Evolutionary conservation across 2,329 filamentous ascomycete species (phyloP), one percentile per base, ranked within the genome.

Genomic region (Stagonosporopsis rhizophila): DNA sequence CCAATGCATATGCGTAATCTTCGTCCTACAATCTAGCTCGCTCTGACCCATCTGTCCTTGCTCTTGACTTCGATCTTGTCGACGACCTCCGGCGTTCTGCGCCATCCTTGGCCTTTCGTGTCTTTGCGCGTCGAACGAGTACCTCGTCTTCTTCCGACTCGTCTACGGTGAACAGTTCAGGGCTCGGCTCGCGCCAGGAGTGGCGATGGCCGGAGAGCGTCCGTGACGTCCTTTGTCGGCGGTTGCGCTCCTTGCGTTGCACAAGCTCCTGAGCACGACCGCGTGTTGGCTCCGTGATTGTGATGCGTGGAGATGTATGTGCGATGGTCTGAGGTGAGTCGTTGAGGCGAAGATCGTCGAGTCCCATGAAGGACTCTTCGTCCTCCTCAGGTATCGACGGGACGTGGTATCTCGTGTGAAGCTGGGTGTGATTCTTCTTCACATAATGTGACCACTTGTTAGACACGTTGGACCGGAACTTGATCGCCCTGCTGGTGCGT

Each of bases 401-500:
- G 8, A 60, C 62, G 50, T 75, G 75, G 59, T 75, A 75, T 8
- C 62, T 68, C 25, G 52, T 60, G 57, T 77, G 72, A 3, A 76
- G 64, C 20, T 68, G 60, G 6, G 55, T 53, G 40, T 76, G 74
- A 52, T 71, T 74, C 15, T 71, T 62, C 53, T 72, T 72, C 60
- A 78, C 69, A 47, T 78, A 78, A 30, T 71, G 73, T 23, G 75
- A 70, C 77, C 77, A 79, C 47, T 75, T 77, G 58, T 74, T 64
- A 19, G 73, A 73, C 15, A 78, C 67, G 37, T 70, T 73, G 53
- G 69, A 71, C 58, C 69, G 73, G 70, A 79, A 76, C 52, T 75
- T 77, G 22, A 70, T 67, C 11, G 72, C 59, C 58, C 74, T 77
- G 46, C 62, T 69, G 1, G 67, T 63, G 39, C 63, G 65, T 15